phyloP scores from a whole-genome alignment of 352 stramenopile species.

The Globisporangium ultimum region DNA sequence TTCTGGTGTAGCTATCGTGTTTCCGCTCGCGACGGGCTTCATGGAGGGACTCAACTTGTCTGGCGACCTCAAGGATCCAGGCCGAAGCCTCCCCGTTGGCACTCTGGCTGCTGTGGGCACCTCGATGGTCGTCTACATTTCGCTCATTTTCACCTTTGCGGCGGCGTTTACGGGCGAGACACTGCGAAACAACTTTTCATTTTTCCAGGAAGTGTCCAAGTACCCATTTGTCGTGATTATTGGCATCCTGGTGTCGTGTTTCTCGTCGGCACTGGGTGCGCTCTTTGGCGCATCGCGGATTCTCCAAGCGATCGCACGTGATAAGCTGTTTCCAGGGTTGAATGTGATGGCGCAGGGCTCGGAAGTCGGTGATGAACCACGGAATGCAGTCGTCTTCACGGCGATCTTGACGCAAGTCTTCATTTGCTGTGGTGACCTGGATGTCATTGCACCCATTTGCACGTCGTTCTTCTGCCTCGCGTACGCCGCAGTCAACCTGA shows the following conservation, averaged over 20 bases:
- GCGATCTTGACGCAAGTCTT: conserved; percentile 55
- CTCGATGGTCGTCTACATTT: conserved; percentile 62
- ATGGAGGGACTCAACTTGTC: conserved; percentile 84
- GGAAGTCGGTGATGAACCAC: conserved; percentile 59
- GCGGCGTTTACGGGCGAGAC: conserved; percentile 47
- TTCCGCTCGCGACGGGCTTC: conserved; percentile 78
- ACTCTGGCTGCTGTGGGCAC: conserved; percentile 60
- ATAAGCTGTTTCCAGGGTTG: conserved; percentile 56
- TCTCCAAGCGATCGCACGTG: conserved; percentile 71
- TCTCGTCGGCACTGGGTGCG: conserved; percentile 60
- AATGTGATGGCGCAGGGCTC: conserved; percentile 49
- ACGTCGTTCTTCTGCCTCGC: conserved; percentile 81
- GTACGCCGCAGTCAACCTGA: conserved; percentile 73
- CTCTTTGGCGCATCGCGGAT: conserved; percentile 74
- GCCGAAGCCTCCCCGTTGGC: conserved; percentile 59
- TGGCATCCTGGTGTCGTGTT: conserved; percentile 65
- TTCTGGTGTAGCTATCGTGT: conserved; percentile 52
- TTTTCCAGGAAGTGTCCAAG: conserved; percentile 67
- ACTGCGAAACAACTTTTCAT: conserved; percentile 67
- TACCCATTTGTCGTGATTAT: conserved; percentile 56
- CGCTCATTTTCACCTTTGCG: conserved; percentile 71
- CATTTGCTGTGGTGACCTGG: conserved; percentile 71
- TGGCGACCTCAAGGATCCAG: conserved; percentile 69
- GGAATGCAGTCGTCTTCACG: conserved; percentile 67
- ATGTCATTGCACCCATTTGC: conserved; percentile 76